Evolutionary conservation across 352 stramenopile genomes (phyloP), one percentile per base, ranked within the genome.

Genomic region (Phytophthora citricola): DNA sequence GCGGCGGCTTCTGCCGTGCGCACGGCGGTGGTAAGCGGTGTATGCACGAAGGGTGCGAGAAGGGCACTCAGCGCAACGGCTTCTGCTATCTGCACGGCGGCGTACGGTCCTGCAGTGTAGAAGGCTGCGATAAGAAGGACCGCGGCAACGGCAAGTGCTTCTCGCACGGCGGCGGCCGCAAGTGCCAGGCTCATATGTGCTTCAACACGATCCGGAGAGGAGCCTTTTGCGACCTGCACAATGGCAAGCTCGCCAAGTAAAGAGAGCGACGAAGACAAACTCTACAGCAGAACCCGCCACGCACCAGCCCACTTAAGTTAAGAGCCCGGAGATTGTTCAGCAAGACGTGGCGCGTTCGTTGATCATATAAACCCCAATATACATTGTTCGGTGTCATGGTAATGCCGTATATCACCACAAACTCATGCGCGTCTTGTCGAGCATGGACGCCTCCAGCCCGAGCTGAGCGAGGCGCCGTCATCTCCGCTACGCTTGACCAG

Each of bases 121-220:
- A 85, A 34, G 84, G 80, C 2, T 94, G 86, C 58, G 78, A 90
- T 47, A 91, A 91, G 64, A 93, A 93, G 58, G 86, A 94, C 70
- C 82, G 86, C n/a, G 86, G 86, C 56, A 93, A 92, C 46, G 86
- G 86, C 70, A 90, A 90, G 66, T 94, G 86, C 76, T 91, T 92
- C 32, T 85, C 81, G 1, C 86, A 93, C 61, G 84, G 86, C 15
- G 86, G 85, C 41, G 84, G 86, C 53, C 83, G 83, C 62, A 83
- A 83, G 44, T 93, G 85, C 68, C 79, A 92, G 52, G 71, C 79
- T 2, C 69, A 76, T 31, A 75, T 81, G 63, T 93, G 85, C 72
- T 71, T 83, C n/a, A 80, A 73, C 38, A 92, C 75, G 34, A 90
- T 91, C 48, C 83, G 85, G 31, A 74, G 84, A 34, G 83, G 85